phyloP scores from a whole-genome alignment of 225 moss, liverwort and hornwort species.

The Asterella californica region DNA sequence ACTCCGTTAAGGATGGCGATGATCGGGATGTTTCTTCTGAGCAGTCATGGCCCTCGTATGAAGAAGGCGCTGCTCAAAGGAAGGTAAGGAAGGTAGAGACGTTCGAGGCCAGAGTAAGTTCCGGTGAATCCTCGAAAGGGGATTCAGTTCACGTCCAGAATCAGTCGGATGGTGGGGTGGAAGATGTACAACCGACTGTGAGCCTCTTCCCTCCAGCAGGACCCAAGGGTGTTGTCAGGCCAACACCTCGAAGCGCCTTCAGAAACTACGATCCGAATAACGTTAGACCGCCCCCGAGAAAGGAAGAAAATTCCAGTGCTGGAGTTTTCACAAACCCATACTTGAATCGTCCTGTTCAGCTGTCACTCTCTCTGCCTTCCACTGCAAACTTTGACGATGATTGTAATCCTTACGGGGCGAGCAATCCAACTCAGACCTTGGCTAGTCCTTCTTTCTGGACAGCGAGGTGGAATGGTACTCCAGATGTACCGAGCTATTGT shows the following conservation, averaged over 20 bases:
- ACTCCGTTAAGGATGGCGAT: slow-evolving; percentile 54
- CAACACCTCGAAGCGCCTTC: slow-evolving; percentile 80
- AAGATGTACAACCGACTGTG: slow-evolving; percentile 8
- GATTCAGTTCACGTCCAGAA: slow-evolving; percentile 15
- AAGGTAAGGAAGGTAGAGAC: slow-evolving; percentile 29
- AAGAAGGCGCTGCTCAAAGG: slow-evolving; percentile 17
- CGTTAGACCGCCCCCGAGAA: slow-evolving; percentile 20
- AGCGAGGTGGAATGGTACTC: slow-evolving; percentile 43
- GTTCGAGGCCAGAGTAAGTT: slow-evolving; percentile 26
- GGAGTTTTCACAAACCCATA: neutral
- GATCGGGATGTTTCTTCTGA: slow-evolving; percentile 63
- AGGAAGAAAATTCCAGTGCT: slow-evolving; percentile 13
- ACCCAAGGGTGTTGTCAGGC: slow-evolving; percentile 42
- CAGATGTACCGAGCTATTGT: slow-evolving; percentile 59
- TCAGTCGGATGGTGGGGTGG: slow-evolving; percentile 13
- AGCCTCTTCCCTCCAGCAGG: neutral
- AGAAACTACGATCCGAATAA: slow-evolving; percentile 61
- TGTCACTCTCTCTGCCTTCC: slow-evolving; percentile 33
- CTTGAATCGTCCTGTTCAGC: slow-evolving; percentile 20
- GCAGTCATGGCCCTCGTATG: slow-evolving; percentile 47
- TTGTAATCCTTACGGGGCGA: slow-evolving; percentile 27
- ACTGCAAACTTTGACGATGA: slow-evolving; percentile 53
- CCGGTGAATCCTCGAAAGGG: slow-evolving; percentile 3
- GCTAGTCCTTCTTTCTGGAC: slow-evolving; percentile 27
- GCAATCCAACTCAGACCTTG: slow-evolving; percentile 35